phyloP scores from a whole-genome alignment of 768 basidiomycete genomes.

The Hortiboletus flavorubellus region DNA sequence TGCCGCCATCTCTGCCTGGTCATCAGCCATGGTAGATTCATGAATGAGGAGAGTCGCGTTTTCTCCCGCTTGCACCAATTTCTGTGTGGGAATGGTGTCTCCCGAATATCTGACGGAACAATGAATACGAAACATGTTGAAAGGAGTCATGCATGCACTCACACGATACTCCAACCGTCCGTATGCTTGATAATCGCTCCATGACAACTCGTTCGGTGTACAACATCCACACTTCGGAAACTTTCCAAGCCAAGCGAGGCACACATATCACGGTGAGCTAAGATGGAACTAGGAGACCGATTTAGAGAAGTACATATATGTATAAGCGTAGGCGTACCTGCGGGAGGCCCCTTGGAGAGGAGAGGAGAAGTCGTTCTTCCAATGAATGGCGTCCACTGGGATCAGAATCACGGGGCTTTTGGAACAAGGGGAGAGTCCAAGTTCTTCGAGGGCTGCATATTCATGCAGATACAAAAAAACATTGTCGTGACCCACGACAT shows the following conservation, averaged over 20 bases:
- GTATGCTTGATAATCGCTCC: conserved; percentile 65
- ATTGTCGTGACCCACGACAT: conserved; percentile 58
- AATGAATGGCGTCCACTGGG: conserved; percentile 54
- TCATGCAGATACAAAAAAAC: conserved; percentile 72
- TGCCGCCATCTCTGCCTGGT: conserved; percentile 66
- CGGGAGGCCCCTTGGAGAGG: conserved; percentile 5
- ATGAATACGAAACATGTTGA: not conserved
- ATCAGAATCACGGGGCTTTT: conserved; percentile 54
- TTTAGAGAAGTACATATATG: not conserved
- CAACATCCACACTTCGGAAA: conserved; percentile 68
- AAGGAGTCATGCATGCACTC: conserved; percentile 11
- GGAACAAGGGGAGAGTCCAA: conserved; percentile 53
- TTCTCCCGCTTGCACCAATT: conserved; percentile 60
- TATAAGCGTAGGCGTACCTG: conserved; percentile 2
- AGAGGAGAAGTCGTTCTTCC: conserved; percentile 38
- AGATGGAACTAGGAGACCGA: conserved; percentile 38
- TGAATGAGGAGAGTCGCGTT: conserved; percentile 84
- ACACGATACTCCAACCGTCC: conserved; percentile 51
- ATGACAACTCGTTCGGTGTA: conserved; percentile 70
- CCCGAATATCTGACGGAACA: conserved; percentile 71
- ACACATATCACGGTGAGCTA: conserved; percentile 45
- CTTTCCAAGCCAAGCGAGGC: conserved; percentile 51
- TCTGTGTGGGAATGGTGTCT: conserved; percentile 78
- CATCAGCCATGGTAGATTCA: conserved; percentile 91
- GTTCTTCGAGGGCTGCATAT: conserved; percentile 62